A percentile compares a stretch with the other conserved stretches of the same genome.
Evolutionary conservation across 495 filamentous ascomycete species (phyloP).

Genomic region (Echria macrotheca): DNA sequence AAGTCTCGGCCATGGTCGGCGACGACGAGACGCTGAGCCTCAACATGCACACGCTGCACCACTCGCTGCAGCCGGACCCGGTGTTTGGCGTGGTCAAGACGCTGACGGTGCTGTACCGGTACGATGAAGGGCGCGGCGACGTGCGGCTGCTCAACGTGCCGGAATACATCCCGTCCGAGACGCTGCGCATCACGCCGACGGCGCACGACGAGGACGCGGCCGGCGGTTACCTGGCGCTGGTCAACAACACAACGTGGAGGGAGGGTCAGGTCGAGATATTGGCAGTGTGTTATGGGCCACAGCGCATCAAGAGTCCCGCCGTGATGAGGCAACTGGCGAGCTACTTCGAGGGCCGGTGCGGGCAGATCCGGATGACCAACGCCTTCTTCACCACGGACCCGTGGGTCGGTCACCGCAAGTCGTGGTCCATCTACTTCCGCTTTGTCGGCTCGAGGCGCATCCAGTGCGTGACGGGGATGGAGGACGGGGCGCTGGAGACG

Average conservation of each 20-base stretch:
- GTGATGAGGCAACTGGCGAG: conserved; percentile 19
- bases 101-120: conserved; percentile 20
- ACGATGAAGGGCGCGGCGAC: conserved; percentile 10
- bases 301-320: conserved; percentile 16
- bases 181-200: not conserved
- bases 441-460: conserved; percentile 19
- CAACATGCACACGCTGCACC: conserved; percentile 20
- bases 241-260: conserved; percentile 11
- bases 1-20: conserved; percentile 13
- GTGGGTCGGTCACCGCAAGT: conserved; percentile 21
- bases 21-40: conserved; percentile 12
- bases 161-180: conserved; percentile 7
- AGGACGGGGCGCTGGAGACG: conserved; percentile 23
- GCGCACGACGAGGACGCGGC: not conserved
- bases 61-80: conserved; percentile 19
- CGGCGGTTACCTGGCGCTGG: not conserved
- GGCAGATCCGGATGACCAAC: conserved; percentile 25
- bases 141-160: conserved; percentile 8
- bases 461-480: conserved; percentile 26
- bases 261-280: conserved; percentile 17
- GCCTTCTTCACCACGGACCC: conserved; percentile 20
- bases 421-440: conserved; percentile 24
- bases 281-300: conserved; percentile 21
- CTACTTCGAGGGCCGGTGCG: conserved; percentile 19
- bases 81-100: conserved; percentile 14